phyloP scores from a whole-genome alignment of 169 alveolate species.

The Theileria annulata region DNA sequence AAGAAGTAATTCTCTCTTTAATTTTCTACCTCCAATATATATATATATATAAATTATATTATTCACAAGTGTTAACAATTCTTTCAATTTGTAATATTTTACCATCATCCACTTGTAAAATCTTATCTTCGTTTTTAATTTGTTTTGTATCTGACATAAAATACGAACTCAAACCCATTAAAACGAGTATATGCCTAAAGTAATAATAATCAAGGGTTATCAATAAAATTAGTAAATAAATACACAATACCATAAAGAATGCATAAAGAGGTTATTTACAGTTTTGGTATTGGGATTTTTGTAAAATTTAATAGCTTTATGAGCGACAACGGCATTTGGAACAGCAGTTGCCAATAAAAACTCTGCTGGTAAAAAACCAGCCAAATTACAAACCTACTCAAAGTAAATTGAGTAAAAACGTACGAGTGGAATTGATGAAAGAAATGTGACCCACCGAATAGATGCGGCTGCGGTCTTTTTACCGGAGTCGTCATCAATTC shows the following conservation, averaged over 20 bases:
- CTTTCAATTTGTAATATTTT: constrained; percentile 10
- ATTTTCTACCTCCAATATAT: too few relatives aligned
- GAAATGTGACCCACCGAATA: constrained; percentile 55
- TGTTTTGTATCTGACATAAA: constrained; percentile 11
- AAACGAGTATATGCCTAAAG: constrained; percentile 71
- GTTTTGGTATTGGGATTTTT: constrained; percentile 57
- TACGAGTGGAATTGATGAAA: constrained; percentile 53
- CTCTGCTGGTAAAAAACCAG: constrained; percentile 55
- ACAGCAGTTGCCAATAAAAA: constrained; percentile 55
- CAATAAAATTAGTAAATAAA: constrained; percentile 16
- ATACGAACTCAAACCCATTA: constrained; percentile 71
- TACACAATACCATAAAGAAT: constrained; percentile 53
- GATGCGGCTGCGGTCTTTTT: constrained; percentile 71
- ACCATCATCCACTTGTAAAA: neutral
- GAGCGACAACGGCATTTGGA: constrained; percentile 68
- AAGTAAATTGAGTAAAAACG: neutral
- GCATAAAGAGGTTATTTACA: constrained; percentile 58
- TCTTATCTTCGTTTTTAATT: neutral
- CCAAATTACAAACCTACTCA: constrained; percentile 30
- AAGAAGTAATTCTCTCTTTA: constrained; percentile 64
- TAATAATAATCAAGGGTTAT: neutral
- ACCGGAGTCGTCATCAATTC: constrained; percentile 74
- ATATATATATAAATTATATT: constrained; percentile 3
- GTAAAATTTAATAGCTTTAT: constrained; percentile 62
- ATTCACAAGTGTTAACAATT: neutral